These are phyloP conservation scores for Metschnikowia rubicola DNA, from an alignment of 805 yeast genomes.

Conservation along the genomic window DNA sequence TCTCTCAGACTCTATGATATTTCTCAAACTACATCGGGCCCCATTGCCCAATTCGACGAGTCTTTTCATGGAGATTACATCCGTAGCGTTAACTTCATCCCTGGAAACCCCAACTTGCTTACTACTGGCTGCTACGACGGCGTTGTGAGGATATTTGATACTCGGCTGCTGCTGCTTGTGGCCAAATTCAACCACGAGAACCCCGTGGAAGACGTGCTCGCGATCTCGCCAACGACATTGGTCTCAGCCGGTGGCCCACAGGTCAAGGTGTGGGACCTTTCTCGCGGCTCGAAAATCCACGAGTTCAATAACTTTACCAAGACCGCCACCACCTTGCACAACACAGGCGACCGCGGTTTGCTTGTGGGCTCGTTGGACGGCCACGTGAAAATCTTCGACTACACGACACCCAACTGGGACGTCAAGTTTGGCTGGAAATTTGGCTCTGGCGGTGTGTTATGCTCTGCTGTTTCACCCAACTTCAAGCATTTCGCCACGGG, in stretches of 20 bases:
- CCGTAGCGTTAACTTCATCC: conserved; percentile 75
- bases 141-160: conserved; percentile 74
- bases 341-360: conserved; percentile 72
- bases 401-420: conserved; percentile 66
- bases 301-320: conserved; percentile 87
- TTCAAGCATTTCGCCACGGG: conserved; percentile 90
- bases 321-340: conserved; percentile 81
- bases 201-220: conserved; percentile 83
- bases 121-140: conserved; percentile 96
- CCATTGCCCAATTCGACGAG: conserved; percentile 58
- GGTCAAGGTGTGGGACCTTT: conserved; percentile 88
- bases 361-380: conserved; percentile 96
- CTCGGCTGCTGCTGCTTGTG: conserved; percentile 60
- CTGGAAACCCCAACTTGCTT: conserved; percentile 70
- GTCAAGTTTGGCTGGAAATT: conserved; percentile 97
- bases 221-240: conserved; percentile 70
- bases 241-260: conserved; percentile 78
- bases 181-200: conserved; percentile 63
- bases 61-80: conserved; percentile 84
- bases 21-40: conserved; percentile 64
- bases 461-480: conserved; percentile 83
- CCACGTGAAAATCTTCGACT: conserved; percentile 92
- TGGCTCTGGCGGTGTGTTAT: conserved; percentile 80
- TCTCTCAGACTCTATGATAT: conserved; percentile 86
- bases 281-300: conserved; percentile 67